Percentiles rank a stretch among this genome's conserved stretches.
phyloP scores from a whole-genome alignment of 1,284 basidiomycete species.

The Boletellus sp. region DNA sequence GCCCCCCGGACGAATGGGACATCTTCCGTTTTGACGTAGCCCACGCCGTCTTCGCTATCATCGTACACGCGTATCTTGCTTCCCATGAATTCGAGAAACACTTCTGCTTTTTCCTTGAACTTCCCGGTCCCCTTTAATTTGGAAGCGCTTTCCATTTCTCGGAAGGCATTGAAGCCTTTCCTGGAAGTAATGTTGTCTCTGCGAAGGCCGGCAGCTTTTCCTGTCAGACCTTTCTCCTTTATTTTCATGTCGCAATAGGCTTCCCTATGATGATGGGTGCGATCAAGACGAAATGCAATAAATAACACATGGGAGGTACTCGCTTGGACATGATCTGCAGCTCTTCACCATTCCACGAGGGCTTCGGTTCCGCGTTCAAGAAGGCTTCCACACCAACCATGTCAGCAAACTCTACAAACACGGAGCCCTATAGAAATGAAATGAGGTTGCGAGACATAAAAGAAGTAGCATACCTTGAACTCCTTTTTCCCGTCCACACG shows the following conservation, averaged over 20 bases:
- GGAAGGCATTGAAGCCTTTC: constrained; percentile 86
- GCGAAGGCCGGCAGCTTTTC: constrained; percentile 56
- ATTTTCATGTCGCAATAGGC: constrained; percentile 97
- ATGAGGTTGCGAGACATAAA: not conserved
- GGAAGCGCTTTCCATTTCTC: constrained; percentile 57
- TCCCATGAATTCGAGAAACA: constrained; percentile 70
- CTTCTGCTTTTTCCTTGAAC: constrained; percentile 49
- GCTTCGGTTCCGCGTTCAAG: constrained; percentile 76
- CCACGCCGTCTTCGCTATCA: constrained; percentile 52
- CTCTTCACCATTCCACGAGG: constrained; percentile 70
- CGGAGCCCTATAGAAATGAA: constrained; percentile 63
- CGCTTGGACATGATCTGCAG: constrained; percentile 88
- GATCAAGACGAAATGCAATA: not conserved
- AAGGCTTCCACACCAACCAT: constrained; percentile 72
- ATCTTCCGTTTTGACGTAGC: constrained; percentile 65
- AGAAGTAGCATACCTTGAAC: constrained; percentile 67
- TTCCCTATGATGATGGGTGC: constrained; percentile 45
- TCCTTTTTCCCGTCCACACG: constrained; percentile 66
- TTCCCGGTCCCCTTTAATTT: constrained; percentile 42
- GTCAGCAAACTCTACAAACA: constrained; percentile 89
- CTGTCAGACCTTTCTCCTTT: constrained; percentile 87
- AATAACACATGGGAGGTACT: constrained; percentile 20
- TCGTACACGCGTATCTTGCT: constrained; percentile 60
- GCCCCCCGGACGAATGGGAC: constrained; percentile 71
- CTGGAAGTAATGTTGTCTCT: constrained; percentile 50